Percentiles rank a stretch among this genome's conserved stretches.
Conservation (phyloP, 192 early-diverging fungal species). For the Bifiguratus adelaidae region DNA sequence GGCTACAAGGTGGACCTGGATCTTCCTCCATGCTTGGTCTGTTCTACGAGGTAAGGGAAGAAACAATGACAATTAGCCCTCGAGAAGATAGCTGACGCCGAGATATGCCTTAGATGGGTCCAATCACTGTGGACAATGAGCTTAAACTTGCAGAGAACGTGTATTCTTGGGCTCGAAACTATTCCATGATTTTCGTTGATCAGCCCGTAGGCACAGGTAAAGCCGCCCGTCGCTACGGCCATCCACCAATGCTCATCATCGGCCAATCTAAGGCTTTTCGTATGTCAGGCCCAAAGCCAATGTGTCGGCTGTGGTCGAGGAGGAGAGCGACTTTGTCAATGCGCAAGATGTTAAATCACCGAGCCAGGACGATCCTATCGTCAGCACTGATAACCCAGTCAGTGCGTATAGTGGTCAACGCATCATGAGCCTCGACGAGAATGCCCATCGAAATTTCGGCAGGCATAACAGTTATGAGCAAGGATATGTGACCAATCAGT, state of each 20-base stretch:
- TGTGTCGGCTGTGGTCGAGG: too few species aligned
- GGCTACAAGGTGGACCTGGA: conserved; percentile 82
- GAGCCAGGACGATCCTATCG: too few species aligned
- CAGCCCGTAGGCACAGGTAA: conserved; percentile 75
- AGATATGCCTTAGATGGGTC: conserved; percentile 51
- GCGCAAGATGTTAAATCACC: too few species aligned
- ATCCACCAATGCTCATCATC: too few species aligned
- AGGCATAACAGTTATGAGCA: conserved; percentile 25
- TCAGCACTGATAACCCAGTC: too few species aligned
- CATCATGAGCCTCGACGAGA: not conserved
- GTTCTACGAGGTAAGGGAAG: conserved; percentile 23
- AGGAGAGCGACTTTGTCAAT: too few species aligned
- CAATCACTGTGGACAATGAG: conserved; percentile 46
- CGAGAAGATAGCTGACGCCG: not conserved
- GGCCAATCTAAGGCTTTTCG: too few species aligned
- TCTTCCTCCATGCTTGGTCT: conserved; percentile 72
- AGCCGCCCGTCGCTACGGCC: not conserved
- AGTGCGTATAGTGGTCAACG: too few species aligned
- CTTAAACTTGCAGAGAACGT: conserved; percentile 36
- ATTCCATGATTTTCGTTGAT: conserved; percentile 69
- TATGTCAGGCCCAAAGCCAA: too few species aligned
- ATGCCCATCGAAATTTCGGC: not conserved
- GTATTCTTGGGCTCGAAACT: conserved; percentile 56
- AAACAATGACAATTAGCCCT: not conserved
- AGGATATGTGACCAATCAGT: conserved; percentile 64